Evolutionary conservation across 352 stramenopile genomes (phyloP).

Genomic region (Halophytophthora batemanensis): DNA sequence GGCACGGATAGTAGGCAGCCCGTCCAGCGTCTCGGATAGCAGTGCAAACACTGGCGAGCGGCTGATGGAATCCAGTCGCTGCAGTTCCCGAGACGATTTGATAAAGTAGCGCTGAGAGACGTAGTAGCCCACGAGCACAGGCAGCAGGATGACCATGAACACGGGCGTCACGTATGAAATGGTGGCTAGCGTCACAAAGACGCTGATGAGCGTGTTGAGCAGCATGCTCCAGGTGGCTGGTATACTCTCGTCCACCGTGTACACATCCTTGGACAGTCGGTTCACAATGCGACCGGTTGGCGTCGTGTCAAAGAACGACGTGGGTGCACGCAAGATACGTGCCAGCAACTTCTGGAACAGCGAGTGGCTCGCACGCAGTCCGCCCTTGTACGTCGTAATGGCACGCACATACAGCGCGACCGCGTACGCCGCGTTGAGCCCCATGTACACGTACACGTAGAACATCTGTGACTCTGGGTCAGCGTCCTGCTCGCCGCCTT

Average conservation of each 20-base stretch:
- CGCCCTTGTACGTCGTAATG: conserved; percentile 55
- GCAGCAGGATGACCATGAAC: conserved; percentile 74
- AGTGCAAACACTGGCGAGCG: conserved; percentile 94
- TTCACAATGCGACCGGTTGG: conserved; percentile 78
- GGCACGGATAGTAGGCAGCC: conserved; percentile 93
- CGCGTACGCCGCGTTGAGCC: conserved; percentile 55
- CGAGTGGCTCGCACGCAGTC: conserved; percentile 47
- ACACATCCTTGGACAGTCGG: conserved; percentile 73
- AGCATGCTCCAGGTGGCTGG: conserved; percentile 65
- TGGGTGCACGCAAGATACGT: conserved; percentile 85
- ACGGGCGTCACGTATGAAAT: conserved; percentile 69
- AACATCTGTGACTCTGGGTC: conserved; percentile 54
- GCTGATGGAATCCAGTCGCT: conserved; percentile 94
- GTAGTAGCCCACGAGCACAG: conserved; percentile 66
- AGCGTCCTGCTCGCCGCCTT: conserved; percentile 8
- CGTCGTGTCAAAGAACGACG: conserved; percentile 83
- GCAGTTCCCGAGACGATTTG: conserved; percentile 89
- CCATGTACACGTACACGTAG: conserved; percentile 86
- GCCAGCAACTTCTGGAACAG: conserved; percentile 79
- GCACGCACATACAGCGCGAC: conserved; percentile 61
- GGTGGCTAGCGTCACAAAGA: conserved; percentile 57
- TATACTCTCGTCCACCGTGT: conserved; percentile 75
- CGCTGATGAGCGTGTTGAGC: conserved; percentile 68
- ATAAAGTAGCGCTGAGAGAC: conserved; percentile 92
- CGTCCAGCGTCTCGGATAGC: conserved; percentile 93